Evolutionary conservation across 2,329 filamentous ascomycete genomes (phyloP).

Genomic region (Karstenula rhodostoma): DNA sequence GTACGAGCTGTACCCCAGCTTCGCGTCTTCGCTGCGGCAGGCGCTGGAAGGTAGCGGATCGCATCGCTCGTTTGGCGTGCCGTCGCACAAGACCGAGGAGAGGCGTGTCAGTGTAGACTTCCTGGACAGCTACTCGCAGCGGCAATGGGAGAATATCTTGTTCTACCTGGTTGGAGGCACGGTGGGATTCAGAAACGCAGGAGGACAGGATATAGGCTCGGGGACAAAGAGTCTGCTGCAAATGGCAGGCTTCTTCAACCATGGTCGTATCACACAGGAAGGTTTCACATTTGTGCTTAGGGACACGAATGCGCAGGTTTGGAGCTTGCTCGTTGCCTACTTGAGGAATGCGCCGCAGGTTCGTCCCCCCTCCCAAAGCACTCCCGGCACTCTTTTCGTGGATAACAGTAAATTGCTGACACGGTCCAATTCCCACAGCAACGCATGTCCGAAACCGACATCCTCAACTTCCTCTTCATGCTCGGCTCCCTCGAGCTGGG

Average conservation of each 20-base stretch:
- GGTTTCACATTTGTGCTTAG: slow-evolving; percentile 96
- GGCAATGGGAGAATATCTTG: slow-evolving; percentile 94
- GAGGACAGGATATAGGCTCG: slow-evolving; percentile 57
- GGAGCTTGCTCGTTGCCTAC: slow-evolving; percentile 93
- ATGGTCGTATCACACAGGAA: slow-evolving; percentile 85
- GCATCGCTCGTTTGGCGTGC: slow-evolving; percentile 90
- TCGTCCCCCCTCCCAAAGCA: slow-evolving; percentile 12
- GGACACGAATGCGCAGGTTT: slow-evolving; percentile 95
- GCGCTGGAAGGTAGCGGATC: slow-evolving; percentile 87
- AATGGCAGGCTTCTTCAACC: slow-evolving; percentile 69
- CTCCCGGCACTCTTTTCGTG: not conserved
- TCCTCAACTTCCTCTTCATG: slow-evolving; percentile 95
- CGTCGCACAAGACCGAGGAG: slow-evolving; percentile 70
- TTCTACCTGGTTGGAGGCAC: slow-evolving; percentile 92
- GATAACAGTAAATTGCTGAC: not conserved
- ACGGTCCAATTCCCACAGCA: slow-evolving; percentile 50
- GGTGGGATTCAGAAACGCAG: slow-evolving; percentile 55
- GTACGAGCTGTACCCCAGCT: slow-evolving; percentile 81
- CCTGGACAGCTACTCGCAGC: slow-evolving; percentile 84
- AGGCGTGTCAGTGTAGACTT: slow-evolving; percentile 72
- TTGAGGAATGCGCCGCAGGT: slow-evolving; percentile 80
- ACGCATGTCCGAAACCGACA: slow-evolving; percentile 87
- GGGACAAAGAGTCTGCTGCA: slow-evolving; percentile 85
- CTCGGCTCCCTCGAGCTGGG: slow-evolving; percentile 93
- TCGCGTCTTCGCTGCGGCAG: slow-evolving; percentile 81